Evolutionary conservation across 2,329 filamentous ascomycete species (phyloP).

Genomic region (Zalaria sp.): DNA sequence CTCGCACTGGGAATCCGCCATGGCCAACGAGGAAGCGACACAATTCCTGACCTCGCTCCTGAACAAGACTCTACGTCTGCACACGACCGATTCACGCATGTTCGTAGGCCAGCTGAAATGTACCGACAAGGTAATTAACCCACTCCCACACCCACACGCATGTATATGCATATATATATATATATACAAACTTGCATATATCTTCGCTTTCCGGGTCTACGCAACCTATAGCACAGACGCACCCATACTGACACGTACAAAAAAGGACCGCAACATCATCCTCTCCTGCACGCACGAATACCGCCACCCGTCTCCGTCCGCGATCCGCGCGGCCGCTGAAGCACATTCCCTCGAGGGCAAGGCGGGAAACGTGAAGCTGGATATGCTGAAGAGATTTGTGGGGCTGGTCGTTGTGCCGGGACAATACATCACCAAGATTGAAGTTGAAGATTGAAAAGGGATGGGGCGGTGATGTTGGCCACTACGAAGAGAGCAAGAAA

Average conservation of each 20-base stretch:
- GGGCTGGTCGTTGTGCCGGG: constrained; percentile 85
- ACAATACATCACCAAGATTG: constrained; percentile 71
- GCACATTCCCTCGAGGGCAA: constrained; percentile 8
- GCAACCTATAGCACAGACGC: no score
- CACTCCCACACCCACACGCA: neutral
- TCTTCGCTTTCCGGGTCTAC: neutral
- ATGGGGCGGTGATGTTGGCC: no score
- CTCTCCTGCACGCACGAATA: constrained; percentile 82
- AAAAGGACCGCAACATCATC: constrained; percentile 59
- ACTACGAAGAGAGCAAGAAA: no score
- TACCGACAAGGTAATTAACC: constrained; percentile 71
- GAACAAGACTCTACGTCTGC: constrained; percentile 58
- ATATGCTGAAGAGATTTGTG: constrained; percentile 75
- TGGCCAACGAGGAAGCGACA: constrained; percentile 9
- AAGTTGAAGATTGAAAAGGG: constrained; percentile 51
- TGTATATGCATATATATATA: no score
- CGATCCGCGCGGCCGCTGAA: constrained; percentile 23
- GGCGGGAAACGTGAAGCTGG: constrained; percentile 38
- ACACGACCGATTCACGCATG: constrained; percentile 70
- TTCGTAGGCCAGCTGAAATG: constrained; percentile 90
- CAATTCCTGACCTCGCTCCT: constrained; percentile 18
- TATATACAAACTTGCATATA: no score
- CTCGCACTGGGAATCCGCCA: neutral
- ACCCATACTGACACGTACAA: neutral
- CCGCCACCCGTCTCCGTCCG: constrained; percentile 46